These are phyloP conservation scores for Syzygium aqueum DNA, from an alignment of 345 rosid species.

Conservation along the genomic window DNA sequence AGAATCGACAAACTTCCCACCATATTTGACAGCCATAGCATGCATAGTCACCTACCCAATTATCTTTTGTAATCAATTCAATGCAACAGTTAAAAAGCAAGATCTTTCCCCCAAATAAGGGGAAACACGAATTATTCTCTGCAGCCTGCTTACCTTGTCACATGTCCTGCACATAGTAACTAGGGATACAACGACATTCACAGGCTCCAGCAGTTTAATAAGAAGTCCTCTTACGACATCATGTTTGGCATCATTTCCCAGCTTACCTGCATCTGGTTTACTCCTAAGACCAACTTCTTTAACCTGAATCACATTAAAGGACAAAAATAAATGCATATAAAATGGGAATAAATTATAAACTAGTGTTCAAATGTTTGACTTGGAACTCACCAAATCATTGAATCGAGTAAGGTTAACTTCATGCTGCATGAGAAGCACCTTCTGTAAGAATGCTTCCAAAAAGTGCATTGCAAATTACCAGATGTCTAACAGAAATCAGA, in stretches of 20 bases:
- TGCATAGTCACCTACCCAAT: constrained; percentile 46
- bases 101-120: neutral
- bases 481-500: neutral
- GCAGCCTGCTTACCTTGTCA: constrained; percentile 46
- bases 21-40: constrained; percentile 80
- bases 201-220: constrained; percentile 36
- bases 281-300: constrained; percentile 32
- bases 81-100: neutral
- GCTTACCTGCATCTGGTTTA: constrained; percentile 28
- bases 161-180: constrained; percentile 58
- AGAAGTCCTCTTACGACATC: constrained; percentile 40
- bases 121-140: neutral
- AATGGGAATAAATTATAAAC: neutral
- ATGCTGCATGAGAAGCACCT: constrained; percentile 38
- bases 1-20: constrained; percentile 68
- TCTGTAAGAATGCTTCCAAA: constrained; percentile 5
- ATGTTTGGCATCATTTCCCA: constrained; percentile 19
- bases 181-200: constrained; percentile 62
- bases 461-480: neutral
- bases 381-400: constrained; percentile 42
- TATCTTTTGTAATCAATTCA: constrained; percentile 1
- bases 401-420: constrained; percentile 64
- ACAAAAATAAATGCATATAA: neutral
- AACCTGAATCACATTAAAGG: constrained; percentile 42
- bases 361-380: neutral